These are phyloP conservation scores for Calocera cornea DNA, from an alignment of 768 basidiomycete genomes.

Conservation along the genomic window DNA sequence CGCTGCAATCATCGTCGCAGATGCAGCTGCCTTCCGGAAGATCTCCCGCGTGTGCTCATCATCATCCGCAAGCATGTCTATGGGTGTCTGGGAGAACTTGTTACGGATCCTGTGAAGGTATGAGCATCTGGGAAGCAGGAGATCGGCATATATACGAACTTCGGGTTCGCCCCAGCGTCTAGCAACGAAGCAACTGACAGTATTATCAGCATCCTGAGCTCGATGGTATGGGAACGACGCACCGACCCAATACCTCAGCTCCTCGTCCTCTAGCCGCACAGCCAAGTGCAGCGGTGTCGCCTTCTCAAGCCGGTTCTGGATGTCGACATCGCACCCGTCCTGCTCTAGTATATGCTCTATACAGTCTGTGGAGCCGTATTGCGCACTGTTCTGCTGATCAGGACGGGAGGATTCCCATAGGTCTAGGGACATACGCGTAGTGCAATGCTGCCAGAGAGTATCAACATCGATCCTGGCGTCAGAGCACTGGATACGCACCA, in stretches of 20 bases:
- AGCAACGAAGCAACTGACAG: constrained; percentile 29
- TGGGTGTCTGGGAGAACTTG: constrained; percentile 44
- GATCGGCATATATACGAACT: constrained; percentile 29
- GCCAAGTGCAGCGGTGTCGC: constrained; percentile 74
- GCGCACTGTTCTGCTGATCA: constrained; percentile 24
- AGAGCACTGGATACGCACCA: constrained; percentile 34
- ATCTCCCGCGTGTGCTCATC: constrained; percentile 39
- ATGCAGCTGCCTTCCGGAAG: constrained; percentile 40
- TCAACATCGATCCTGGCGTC: background rate
- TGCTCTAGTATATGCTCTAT: constrained; percentile 59
- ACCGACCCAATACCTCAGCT: constrained; percentile 41
- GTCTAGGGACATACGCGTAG: constrained; percentile 41
- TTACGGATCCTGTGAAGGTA: constrained; percentile 45
- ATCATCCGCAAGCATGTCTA: constrained; percentile 41
- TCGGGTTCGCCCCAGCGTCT: constrained; percentile 66
- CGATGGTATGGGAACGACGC: constrained; percentile 24
- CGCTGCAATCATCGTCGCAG: constrained; percentile 35
- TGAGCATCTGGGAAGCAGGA: background rate
- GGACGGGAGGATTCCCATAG: background rate
- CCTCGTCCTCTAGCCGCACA: constrained; percentile 36
- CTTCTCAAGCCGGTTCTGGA: constrained; percentile 50
- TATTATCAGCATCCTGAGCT: constrained; percentile 10
- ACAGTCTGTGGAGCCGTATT: constrained; percentile 44
- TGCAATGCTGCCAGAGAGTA: constrained; percentile 40
- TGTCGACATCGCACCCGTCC: constrained; percentile 72